phyloP scores from a whole-genome alignment of 2,329 filamentous ascomycete genomes.

The Fusarium sp. region DNA sequence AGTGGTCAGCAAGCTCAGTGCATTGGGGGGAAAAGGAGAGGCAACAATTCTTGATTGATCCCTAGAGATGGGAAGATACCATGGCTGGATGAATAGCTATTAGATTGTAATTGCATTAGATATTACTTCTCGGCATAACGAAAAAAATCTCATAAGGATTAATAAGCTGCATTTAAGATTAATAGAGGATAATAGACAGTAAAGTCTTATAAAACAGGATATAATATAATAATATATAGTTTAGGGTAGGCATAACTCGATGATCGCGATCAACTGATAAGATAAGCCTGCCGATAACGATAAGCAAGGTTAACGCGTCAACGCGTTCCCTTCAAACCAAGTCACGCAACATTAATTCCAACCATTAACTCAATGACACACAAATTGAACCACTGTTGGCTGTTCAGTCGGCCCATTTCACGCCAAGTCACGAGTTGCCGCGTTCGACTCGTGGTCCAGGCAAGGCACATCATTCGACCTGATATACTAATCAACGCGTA shows the following conservation, averaged over 20 bases:
- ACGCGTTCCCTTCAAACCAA: neutral
- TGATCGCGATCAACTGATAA: accelerated
- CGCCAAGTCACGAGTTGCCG: constrained; percentile 41
- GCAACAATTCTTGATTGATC: too few species aligned
- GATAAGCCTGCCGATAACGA: neutral
- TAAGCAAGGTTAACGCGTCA: neutral
- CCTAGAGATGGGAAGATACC: neutral
- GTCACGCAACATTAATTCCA: neutral
- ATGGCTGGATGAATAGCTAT: accelerated
- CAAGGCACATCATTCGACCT: constrained; percentile 12
- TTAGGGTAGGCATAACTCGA: neutral
- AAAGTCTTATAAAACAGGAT: neutral
- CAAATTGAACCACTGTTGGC: constrained; percentile 14
- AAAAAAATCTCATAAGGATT: neutral
- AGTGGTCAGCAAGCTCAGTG: neutral
- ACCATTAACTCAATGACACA: neutral
- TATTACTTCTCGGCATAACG: accelerated
- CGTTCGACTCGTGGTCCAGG: constrained; percentile 27
- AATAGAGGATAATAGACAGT: neutral
- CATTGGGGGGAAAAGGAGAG: too few species aligned
- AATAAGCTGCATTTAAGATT: too few species aligned
- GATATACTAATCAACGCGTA: constrained; percentile 1
- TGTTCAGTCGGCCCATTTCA: constrained; percentile 27
- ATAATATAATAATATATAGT: neutral
- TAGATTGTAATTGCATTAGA: accelerated